Evolutionary conservation across 2,329 filamentous ascomycete genomes (phyloP).

Genomic region (Rhinocladiella similis): DNA sequence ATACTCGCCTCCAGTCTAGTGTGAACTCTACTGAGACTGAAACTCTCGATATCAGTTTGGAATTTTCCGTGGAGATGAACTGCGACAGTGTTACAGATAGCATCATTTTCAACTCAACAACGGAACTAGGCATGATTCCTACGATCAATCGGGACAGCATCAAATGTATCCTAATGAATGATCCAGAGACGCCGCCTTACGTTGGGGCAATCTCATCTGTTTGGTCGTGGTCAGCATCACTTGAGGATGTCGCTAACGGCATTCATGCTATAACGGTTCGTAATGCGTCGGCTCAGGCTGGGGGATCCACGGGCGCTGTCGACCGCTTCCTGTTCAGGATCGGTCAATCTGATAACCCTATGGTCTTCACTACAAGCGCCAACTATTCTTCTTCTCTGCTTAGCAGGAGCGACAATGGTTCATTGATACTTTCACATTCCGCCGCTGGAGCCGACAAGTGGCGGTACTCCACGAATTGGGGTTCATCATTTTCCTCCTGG

Average conservation of each 20-base stretch:
- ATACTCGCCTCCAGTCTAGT: slow-evolving; percentile 55
- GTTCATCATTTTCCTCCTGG: slow-evolving; percentile 61
- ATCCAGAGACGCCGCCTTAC: slow-evolving; percentile 38
- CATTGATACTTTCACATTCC: slow-evolving; percentile 56
- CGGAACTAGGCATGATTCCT: slow-evolving; percentile 46
- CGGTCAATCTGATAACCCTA: slow-evolving; percentile 58
- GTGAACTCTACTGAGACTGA: slow-evolving; percentile 43
- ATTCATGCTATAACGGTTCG: slow-evolving; percentile 59
- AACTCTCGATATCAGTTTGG: slow-evolving; percentile 52
- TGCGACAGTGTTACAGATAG: slow-evolving; percentile 55
- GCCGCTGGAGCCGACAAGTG: slow-evolving; percentile 63
- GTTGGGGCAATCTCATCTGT: slow-evolving; percentile 55
- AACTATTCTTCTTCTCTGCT: slow-evolving; percentile 61
- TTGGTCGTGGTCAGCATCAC: slow-evolving; percentile 55
- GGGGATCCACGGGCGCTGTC: slow-evolving; percentile 49
- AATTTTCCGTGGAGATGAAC: slow-evolving; percentile 63
- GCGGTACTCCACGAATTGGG: slow-evolving; percentile 64
- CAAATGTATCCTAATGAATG: slow-evolving; percentile 45
- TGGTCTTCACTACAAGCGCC: slow-evolving; percentile 56
- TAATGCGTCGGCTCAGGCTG: slow-evolving; percentile 48
- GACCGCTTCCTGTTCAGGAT: slow-evolving; percentile 65
- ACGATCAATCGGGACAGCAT: slow-evolving; percentile 47
- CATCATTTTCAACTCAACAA: slow-evolving; percentile 56
- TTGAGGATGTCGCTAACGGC: slow-evolving; percentile 58
- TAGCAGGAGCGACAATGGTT: slow-evolving; percentile 39